Evolutionary conservation across 345 rosid species (phyloP), one percentile per base, ranked within the genome.

Genomic region (Mercurialis annua): DNA sequence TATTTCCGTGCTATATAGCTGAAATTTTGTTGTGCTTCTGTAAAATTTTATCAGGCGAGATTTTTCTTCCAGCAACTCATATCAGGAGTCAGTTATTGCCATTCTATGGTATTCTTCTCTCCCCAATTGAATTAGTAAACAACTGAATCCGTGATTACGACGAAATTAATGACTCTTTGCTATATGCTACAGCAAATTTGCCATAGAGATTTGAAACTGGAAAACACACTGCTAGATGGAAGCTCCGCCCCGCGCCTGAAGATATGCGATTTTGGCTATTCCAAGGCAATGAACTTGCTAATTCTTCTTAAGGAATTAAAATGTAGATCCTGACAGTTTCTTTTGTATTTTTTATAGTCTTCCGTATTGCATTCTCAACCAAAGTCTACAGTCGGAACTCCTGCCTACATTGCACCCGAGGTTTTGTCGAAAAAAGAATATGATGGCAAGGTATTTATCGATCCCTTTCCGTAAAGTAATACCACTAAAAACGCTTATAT

Each of bases 221-320:
- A 71, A 71, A 71, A 71, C 29, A 71, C 75, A 27, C 62, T 71
- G 17, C 31, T 71, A 18, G 75, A 65, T 57, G 65, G 70, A 58
- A 71, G 44, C 52, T 57, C 69, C 21, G 57, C 34, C 8, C 65
- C 75, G 7, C 53, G 65, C 34, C 65, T 71, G 5, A 71, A 71
- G 75, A 71, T 71, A n/a, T 71, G 75, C 1, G 75, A 71, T 12
- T 71, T 71, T 33, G 75, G 75, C 51, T 71, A 71, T 59, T 71
- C 75, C 26, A 71, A 71, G 75, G 75, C 63, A 71, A 56, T 43
- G 20, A 57, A 67, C 20, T 6, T 16, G 20, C 42, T 56, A 10
- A 11, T n/a, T 43, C 44, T 46, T 21, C 1, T 42, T 55, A 36
- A 36, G 40, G 9, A 36, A 36, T 36, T 36, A 9, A 36, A 36